These are phyloP conservation scores for Ogataea ramenticola DNA, from an alignment of 805 yeast species.

Conservation along the genomic window DNA sequence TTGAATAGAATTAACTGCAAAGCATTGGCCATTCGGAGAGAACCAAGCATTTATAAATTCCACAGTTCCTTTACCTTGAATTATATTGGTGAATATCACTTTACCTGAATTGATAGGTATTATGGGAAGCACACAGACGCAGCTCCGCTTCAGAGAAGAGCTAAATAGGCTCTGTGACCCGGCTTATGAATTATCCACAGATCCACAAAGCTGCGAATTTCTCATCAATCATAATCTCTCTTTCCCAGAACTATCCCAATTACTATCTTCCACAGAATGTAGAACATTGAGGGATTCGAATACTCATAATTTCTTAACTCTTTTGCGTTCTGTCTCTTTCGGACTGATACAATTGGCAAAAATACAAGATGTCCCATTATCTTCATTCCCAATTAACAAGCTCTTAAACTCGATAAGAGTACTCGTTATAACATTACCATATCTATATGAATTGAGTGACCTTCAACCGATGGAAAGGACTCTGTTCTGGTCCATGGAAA, in stretches of 20 bases:
- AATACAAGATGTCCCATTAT: slow-evolving; percentile 17
- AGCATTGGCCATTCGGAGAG: too few relatives aligned
- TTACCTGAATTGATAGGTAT: too few relatives aligned
- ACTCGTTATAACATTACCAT: slow-evolving; percentile 59
- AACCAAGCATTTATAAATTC: too few relatives aligned
- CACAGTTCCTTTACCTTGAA: too few relatives aligned
- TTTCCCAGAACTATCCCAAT: slow-evolving; percentile 11
- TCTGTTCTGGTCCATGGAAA: slow-evolving; percentile 37
- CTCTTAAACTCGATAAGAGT: slow-evolving; percentile 57
- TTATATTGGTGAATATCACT: too few relatives aligned
- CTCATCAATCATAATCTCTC: not conserved
- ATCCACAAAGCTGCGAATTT: not conserved
- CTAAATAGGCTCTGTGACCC: not conserved
- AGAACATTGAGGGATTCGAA: slow-evolving; percentile 53
- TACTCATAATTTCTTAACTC: slow-evolving; percentile 45
- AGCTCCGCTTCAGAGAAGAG: not conserved
- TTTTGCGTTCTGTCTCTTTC: slow-evolving; percentile 36
- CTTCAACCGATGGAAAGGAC: slow-evolving; percentile 26
- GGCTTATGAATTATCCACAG: not conserved
- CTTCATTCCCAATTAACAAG: slow-evolving; percentile 24
- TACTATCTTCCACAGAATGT: slow-evolving; percentile 52
- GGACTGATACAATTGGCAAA: slow-evolving; percentile 23
- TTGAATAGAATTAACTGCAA: too few relatives aligned
- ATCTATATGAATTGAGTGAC: slow-evolving; percentile 47
- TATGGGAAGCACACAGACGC: too few relatives aligned